These are phyloP conservation scores for Prunus mira DNA, from an alignment of 306 rosid species.

Conservation along the genomic window DNA sequence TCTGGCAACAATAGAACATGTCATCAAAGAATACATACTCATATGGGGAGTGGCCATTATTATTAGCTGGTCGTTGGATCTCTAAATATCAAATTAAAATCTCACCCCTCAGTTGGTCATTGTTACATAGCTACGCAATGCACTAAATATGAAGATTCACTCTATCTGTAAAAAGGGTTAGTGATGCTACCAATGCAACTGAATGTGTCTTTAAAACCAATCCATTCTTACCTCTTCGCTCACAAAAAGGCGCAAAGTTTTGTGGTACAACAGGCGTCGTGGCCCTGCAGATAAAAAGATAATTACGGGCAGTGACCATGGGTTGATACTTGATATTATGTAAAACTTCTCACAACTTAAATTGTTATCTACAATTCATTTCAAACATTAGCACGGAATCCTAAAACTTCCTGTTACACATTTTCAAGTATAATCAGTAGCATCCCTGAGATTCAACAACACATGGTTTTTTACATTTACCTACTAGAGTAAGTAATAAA, in stretches of 20 bases:
- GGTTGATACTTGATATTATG: background rate
- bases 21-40: background rate
- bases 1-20: background rate
- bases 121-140: background rate
- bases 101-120: background rate
- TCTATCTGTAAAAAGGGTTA: background rate
- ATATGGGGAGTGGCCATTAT: background rate
- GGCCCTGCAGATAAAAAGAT: slow-evolving; percentile 57
- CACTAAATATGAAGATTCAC: background rate
- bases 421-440: background rate
- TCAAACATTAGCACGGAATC: background rate
- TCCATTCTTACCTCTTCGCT: slow-evolving; percentile 74
- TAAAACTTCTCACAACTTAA: background rate
- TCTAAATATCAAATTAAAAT: background rate
- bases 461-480: background rate
- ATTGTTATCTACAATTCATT: background rate
- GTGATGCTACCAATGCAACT: slow-evolving; percentile 6
- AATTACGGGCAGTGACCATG: slow-evolving; percentile 14
- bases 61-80: background rate
- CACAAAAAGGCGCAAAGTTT: slow-evolving; percentile 56
- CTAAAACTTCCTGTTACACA: background rate
- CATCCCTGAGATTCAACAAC: slow-evolving; percentile 4
- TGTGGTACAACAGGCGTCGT: slow-evolving; percentile 66
- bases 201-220: slow-evolving; percentile 3
- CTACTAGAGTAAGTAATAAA: background rate